phyloP scores from a whole-genome alignment of 208 protist genomes.

The Trypanosoma lewisi region DNA sequence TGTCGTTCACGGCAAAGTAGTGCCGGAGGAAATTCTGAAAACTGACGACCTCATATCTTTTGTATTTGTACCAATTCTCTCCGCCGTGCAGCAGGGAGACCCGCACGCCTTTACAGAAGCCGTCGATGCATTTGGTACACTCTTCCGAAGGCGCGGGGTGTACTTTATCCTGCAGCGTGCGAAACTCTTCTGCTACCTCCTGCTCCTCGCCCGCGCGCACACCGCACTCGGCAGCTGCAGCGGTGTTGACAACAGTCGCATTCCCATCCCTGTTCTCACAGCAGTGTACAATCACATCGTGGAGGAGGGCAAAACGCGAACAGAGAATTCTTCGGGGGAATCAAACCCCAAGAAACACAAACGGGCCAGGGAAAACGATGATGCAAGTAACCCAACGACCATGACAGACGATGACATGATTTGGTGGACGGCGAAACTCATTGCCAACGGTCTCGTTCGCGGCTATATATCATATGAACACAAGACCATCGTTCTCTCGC shows the following conservation, averaged over 20 bases:
- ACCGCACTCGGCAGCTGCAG: constrained; percentile 37
- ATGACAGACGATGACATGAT: constrained; percentile 71
- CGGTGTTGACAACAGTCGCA: constrained; percentile 65
- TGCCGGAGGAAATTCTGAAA: constrained; percentile 41
- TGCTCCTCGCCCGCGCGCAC: constrained; percentile 61
- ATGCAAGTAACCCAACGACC: constrained; percentile 4
- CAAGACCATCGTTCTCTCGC: constrained; percentile 76
- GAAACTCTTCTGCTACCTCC: constrained; percentile 58
- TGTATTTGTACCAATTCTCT: constrained; percentile 49
- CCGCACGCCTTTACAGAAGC: constrained; percentile 40
- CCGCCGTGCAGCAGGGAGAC: constrained; percentile 54
- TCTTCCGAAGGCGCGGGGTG: constrained; percentile 65
- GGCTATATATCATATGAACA: constrained; percentile 85
- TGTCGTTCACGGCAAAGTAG: constrained; percentile 40
- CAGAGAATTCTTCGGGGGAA: neutral
- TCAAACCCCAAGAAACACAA: constrained; percentile 7
- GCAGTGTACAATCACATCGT: constrained; percentile 44
- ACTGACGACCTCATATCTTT: constrained; percentile 39
- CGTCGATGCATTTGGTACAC: constrained; percentile 41
- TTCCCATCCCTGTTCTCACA: constrained; percentile 55
- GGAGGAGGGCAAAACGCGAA: constrained; percentile 11
- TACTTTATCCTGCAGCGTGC: constrained; percentile 65
- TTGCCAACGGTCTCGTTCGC: constrained; percentile 59
- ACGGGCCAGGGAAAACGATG: constrained; percentile 15
- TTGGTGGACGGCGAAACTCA: constrained; percentile 68